A percentile compares a stretch with the other conserved stretches of the same genome.
phyloP scores from a whole-genome alignment of 306 rosid species.

The Gleditsia sinensis region DNA sequence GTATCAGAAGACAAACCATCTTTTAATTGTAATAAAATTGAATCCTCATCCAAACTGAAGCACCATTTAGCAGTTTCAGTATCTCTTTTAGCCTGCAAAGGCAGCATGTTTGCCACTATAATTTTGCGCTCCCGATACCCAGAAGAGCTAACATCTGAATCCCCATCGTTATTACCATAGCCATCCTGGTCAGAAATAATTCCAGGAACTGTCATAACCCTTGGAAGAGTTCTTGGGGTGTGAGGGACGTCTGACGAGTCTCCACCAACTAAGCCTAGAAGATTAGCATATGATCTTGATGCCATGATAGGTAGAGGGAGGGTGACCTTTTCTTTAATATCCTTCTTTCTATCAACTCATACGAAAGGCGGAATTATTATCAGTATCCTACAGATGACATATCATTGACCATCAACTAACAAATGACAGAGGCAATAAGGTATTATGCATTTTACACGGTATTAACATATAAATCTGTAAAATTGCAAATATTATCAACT shows the following conservation, averaged over 20 bases:
- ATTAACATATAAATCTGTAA: neutral
- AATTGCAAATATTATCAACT: slow-evolving; percentile 12
- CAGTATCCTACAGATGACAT: slow-evolving; percentile 7
- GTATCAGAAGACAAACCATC: slow-evolving; percentile 71
- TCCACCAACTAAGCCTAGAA: slow-evolving; percentile 53
- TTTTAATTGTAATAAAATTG: slow-evolving; percentile 59
- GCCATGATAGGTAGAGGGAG: slow-evolving; percentile 40
- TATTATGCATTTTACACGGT: neutral
- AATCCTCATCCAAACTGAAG: slow-evolving; percentile 74
- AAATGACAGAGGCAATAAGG: neutral
- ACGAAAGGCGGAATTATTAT: neutral
- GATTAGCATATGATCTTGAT: slow-evolving; percentile 61
- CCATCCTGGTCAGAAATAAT: slow-evolving; percentile 61
- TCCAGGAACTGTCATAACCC: slow-evolving; percentile 76
- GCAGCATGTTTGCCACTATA: slow-evolving; percentile 78
- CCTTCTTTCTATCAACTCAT: slow-evolving; percentile 19
- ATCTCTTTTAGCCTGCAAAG: slow-evolving; percentile 74
- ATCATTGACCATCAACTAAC: neutral
- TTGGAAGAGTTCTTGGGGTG: slow-evolving; percentile 62
- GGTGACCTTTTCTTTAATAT: slow-evolving; percentile 22
- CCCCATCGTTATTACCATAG: slow-evolving; percentile 51
- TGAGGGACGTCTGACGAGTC: slow-evolving; percentile 60
- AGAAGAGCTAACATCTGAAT: slow-evolving; percentile 62
- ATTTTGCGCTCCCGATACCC: slow-evolving; percentile 64
- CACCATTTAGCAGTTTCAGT: slow-evolving; percentile 63